Evolutionary conservation across 805 yeast genomes (phyloP), one percentile per base, ranked within the genome.

Genomic region (Candida sanyiensis): DNA sequence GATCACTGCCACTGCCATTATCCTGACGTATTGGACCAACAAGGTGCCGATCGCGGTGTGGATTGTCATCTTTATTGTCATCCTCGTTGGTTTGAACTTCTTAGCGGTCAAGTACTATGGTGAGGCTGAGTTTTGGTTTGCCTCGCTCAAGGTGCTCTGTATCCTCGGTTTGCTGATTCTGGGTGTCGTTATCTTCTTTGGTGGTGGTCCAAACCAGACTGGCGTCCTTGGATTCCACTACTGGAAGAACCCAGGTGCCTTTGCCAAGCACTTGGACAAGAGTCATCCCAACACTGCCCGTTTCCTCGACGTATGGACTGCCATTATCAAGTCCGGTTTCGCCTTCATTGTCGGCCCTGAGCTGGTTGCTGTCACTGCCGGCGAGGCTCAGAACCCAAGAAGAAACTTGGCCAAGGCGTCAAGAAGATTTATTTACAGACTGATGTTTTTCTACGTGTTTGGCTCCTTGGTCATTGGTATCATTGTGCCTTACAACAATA

Each of bases 401-500:
- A 64, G 71, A 48, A 75, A 72, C 42, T 67, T 80, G 35, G 75
- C 81, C 18, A 77, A 76, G 55, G 84, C 85, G 17, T 68, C 83
- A 9, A 51, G 35, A 64, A 49, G 75, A 74, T 54, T 73, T 69
- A 36, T 66, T 68, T 53, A 73, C 66, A 71, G 83, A 69, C 67
- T 75, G 33, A 53, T 74, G 23, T 54, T 77, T 35, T 80, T 83
- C 54, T 83, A 75, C 56, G 63, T 79, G 38, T 66, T 75, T 13
- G 86, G 88, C 17, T 72, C 85, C 5, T 60, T 83, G 10, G 75
- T 75, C 40, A 81, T 82, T 46, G 88, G 89, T 33, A 71, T 80
- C 47, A 68, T 83, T 18, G 72, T 81, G 38, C 75, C 84, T 10
- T 75, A 68, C 51, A 71, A 77, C 48, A 83, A 81, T 46, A 70